Conservation (phyloP, 2,329 filamentous ascomycete species). For the Chaetomiaceae sp. region DNA sequence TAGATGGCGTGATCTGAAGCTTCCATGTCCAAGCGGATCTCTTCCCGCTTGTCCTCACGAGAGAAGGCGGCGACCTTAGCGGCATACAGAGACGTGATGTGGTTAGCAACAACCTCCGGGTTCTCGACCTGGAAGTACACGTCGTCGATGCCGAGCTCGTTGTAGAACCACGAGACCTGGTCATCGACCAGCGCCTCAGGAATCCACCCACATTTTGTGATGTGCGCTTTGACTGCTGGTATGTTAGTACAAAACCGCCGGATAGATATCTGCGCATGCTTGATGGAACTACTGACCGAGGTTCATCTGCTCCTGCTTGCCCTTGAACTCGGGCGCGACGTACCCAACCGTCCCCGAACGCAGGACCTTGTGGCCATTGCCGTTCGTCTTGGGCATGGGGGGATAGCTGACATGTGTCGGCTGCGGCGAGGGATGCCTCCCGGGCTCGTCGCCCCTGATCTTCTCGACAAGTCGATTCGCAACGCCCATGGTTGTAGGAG, state of each 20-base stretch:
- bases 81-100: constrained; percentile 93
- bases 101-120: constrained; percentile 80
- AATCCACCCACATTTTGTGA: constrained; percentile 79
- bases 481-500: constrained; percentile 21
- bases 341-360: constrained; percentile 91
- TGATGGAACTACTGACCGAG: constrained; percentile 49
- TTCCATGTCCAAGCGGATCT: constrained; percentile 95
- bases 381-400: constrained; percentile 45
- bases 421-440: constrained; percentile 76
- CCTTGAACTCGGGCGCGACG: constrained; percentile 88
- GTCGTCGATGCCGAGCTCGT: constrained; percentile 94
- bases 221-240: constrained; percentile 67
- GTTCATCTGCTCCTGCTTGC: constrained; percentile 88
- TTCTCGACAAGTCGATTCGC: constrained; percentile 30
- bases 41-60: constrained; percentile 86
- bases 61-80: constrained; percentile 94
- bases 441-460: constrained; percentile 32
- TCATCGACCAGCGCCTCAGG: constrained; percentile 76
- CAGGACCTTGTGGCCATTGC: constrained; percentile 67
- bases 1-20: constrained; percentile 93
- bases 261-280: not conserved
- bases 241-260: constrained; percentile 10
- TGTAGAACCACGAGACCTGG: constrained; percentile 96
- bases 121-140: constrained; percentile 94
- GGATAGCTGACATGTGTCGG: constrained; percentile 79